Evolutionary conservation across 306 rosid species (phyloP), one percentile per base, ranked within the genome.

Genomic region (Boehmeria nivea): DNA sequence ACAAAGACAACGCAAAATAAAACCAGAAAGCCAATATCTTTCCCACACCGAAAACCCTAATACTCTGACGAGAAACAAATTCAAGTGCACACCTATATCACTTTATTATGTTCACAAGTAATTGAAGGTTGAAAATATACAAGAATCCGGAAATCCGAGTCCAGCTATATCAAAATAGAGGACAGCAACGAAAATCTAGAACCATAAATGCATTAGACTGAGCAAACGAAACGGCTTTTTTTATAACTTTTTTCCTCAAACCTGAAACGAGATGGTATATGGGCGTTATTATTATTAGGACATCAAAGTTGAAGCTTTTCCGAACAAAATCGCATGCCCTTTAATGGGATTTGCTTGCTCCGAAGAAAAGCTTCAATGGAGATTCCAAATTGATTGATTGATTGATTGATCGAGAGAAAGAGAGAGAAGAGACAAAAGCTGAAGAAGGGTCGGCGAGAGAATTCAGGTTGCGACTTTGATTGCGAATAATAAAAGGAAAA

Each of bases 31-130:
- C 17, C 64, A 75, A 68, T 49, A 71, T 55, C 53, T 70, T 20
- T 26, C 60, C 55, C 61, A 63, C 37, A 43, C 44, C 62, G 64
- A 79, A 79, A 84, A 78, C 91, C 96, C 95, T 81, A 82, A 76
- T 12, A n/a, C n/a, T n/a, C n/a, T n/a, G 11, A 60, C 72, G 75
- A 84, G 67, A 61, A 17, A 59, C 22, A 54, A 70, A 27, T 25
- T 17, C 54, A 22, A 43, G 21, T 9, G 22, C 53, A 48, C 12
- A 50, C 1, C 0, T 23, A 24, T 22, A 16, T 50, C 36, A 21
- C 54, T 13, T 7, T 50, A 15, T 62, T 40, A 28, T 39, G 14
- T 44, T 43, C 28, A 45, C 59, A 21, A 23, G 58, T 21, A 73
- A 36, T 69, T 28, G 24, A 57, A 67, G 69, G 54, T 68, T 60